A percentile compares a stretch with the other conserved stretches of the same genome.
These are phyloP conservation scores for Planoprotostelium fungivorum DNA, from an alignment of 78 protist species.

Conservation along the genomic window DNA sequence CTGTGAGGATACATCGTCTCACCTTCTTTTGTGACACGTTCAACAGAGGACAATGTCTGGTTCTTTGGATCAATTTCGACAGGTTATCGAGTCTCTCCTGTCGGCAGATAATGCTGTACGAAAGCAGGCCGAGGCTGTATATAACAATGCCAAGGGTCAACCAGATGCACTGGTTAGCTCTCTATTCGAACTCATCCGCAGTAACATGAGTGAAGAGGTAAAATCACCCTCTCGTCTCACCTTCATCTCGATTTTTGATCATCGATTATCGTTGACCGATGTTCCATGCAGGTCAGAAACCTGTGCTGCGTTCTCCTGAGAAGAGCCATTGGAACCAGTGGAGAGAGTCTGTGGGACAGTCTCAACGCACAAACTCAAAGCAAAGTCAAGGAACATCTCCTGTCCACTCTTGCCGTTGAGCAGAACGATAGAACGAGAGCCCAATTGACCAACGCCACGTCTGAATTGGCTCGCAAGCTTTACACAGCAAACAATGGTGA, in stretches of 20 bases:
- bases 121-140: not conserved
- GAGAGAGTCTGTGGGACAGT: not conserved
- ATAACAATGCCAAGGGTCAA: not conserved
- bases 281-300: not conserved
- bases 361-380: not conserved
- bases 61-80: not conserved
- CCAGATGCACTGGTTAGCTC: not conserved
- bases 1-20: no score
- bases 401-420: not conserved
- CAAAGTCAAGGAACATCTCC: not conserved
- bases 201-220: not conserved
- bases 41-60: no score
- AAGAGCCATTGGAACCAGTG: not conserved
- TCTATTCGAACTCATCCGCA: not conserved
- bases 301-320: not conserved
- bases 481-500: no score
- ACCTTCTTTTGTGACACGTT: no score
- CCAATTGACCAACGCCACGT: not conserved
- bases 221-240: no score
- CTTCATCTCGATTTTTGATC: no score
- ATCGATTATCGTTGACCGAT: not conserved
- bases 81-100: not conserved
- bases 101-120: not conserved
- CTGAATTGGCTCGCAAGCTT: not conserved
- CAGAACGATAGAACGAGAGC: not conserved